phyloP scores from a whole-genome alignment of 805 yeast species.

The Starmerella bombicola region DNA sequence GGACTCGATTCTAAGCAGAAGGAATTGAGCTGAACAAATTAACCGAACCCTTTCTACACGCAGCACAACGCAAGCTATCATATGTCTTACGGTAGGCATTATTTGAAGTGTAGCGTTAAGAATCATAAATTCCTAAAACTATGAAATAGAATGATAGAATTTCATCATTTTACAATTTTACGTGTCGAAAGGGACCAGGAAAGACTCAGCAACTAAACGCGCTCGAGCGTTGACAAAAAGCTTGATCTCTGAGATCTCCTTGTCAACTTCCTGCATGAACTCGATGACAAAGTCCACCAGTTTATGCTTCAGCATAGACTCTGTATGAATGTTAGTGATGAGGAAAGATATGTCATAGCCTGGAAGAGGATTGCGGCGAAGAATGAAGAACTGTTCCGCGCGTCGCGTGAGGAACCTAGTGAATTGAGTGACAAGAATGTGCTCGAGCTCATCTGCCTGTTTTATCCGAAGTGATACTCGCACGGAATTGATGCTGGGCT shows the following conservation, averaged over 20 bases:
- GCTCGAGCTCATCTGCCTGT: conserved; percentile 96
- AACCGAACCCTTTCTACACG: too few relatives aligned
- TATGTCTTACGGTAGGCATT: too few relatives aligned
- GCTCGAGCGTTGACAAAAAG: conserved; percentile 94
- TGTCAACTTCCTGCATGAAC: conserved; percentile 98
- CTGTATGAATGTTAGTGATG: conserved; percentile 88
- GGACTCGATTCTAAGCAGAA: too few relatives aligned
- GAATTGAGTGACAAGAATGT: conserved; percentile 85
- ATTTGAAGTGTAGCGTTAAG: too few relatives aligned
- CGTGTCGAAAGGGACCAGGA: conserved; percentile 74
- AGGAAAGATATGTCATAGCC: conserved; percentile 90
- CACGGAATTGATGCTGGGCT: conserved; percentile 84
- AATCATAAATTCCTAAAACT: neutral
- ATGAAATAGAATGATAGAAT: too few relatives aligned
- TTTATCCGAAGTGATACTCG: conserved; percentile 85
- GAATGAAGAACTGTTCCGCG: conserved; percentile 85
- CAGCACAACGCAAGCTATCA: too few relatives aligned
- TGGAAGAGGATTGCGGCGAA: conserved; percentile 79
- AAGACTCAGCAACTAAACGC: conserved; percentile 93
- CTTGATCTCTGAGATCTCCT: conserved; percentile 97
- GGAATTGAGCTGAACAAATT: too few relatives aligned
- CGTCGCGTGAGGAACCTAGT: conserved; percentile 87
- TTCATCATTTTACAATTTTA: neutral
- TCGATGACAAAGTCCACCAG: conserved; percentile 93
- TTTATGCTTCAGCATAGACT: conserved; percentile 87